These are phyloP conservation scores for Beta lomatogona DNA, from an alignment of 179 eudicot species.

Conservation along the genomic window DNA sequence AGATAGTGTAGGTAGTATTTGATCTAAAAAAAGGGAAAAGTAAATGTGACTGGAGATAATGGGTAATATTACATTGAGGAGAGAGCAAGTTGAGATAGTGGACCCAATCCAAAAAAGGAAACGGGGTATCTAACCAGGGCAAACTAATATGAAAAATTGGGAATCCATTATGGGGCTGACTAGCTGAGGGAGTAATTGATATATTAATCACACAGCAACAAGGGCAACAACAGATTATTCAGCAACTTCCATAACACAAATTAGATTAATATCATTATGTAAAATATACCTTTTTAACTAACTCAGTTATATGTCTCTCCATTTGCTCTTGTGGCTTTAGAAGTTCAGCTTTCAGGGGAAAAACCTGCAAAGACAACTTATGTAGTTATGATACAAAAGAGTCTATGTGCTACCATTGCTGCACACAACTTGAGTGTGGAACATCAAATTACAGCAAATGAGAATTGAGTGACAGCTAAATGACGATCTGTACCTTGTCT, in stretches of 20 bases:
- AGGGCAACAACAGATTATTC: neutral
- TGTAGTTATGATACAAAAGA: neutral
- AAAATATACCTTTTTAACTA: slow-evolving; percentile 72
- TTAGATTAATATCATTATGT: neutral
- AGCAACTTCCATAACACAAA: neutral
- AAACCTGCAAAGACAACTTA: slow-evolving; percentile 54
- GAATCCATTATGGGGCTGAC: no score
- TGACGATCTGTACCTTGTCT: slow-evolving; percentile 67
- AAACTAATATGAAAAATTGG: no score
- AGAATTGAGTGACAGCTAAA: slow-evolving; percentile 11
- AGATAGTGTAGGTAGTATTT: no score
- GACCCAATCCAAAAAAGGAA: no score
- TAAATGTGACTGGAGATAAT: no score
- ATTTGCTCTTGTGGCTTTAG: slow-evolving; percentile 91
- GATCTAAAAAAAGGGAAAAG: no score
- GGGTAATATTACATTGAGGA: no score
- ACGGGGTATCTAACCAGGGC: no score
- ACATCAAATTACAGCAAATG: neutral
- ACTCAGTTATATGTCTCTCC: slow-evolving; percentile 96
- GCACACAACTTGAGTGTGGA: neutral
- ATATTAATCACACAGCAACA: neutral
- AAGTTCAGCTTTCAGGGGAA: slow-evolving; percentile 85
- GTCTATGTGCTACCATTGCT: neutral
- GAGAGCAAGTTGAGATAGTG: no score
- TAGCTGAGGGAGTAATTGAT: no score